A percentile compares a stretch with the other conserved stretches of the same genome.
These are phyloP conservation scores for Vanrija sp. DNA, from an alignment of 1,284 basidiomycete genomes.

Conservation along the genomic window DNA sequence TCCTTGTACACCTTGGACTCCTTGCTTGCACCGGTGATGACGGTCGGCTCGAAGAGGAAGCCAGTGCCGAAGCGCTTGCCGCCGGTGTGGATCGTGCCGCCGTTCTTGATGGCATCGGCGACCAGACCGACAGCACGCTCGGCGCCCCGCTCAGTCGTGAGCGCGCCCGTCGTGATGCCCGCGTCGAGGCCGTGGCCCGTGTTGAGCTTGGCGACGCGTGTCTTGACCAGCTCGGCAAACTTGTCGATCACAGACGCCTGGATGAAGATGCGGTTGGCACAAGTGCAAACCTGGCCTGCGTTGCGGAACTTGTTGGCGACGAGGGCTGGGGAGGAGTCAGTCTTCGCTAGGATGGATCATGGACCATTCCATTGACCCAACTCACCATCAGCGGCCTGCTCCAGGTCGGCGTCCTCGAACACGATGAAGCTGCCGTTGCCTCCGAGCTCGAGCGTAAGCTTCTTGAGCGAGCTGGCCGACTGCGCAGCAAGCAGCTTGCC, in stretches of 20 bases:
- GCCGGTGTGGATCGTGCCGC: conserved; percentile 79
- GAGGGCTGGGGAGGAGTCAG: conserved; percentile 44
- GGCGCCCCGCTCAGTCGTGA: conserved; percentile 77
- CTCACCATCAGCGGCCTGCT: conserved; percentile 31
- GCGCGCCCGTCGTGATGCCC: conserved; percentile 70
- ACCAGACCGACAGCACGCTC: conserved; percentile 80
- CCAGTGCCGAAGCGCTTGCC: conserved; percentile 58
- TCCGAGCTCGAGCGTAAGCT: conserved; percentile 46
- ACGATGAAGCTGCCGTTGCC: conserved; percentile 46
- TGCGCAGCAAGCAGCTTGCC: conserved; percentile 21
- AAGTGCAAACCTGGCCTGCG: conserved; percentile 70
- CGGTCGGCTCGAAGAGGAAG: conserved; percentile 76
- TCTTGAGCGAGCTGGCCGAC: conserved; percentile 46
- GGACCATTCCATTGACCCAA: neutral
- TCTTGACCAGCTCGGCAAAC: conserved; percentile 26
- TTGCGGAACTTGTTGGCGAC: conserved; percentile 81
- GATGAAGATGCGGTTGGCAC: conserved; percentile 70
- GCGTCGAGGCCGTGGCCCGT: conserved; percentile 80
- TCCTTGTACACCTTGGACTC: conserved; percentile 62
- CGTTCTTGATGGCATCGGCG: conserved; percentile 69
- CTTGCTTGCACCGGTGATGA: conserved; percentile 72
- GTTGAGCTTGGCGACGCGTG: conserved; percentile 69
- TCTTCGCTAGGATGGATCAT: too few relatives aligned
- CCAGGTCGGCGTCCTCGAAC: conserved; percentile 46
- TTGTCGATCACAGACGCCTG: conserved; percentile 52